Base-by-base conservation (phyloP, 1,284 basidiomycete species). In the Puccinia novopanici region DNA sequence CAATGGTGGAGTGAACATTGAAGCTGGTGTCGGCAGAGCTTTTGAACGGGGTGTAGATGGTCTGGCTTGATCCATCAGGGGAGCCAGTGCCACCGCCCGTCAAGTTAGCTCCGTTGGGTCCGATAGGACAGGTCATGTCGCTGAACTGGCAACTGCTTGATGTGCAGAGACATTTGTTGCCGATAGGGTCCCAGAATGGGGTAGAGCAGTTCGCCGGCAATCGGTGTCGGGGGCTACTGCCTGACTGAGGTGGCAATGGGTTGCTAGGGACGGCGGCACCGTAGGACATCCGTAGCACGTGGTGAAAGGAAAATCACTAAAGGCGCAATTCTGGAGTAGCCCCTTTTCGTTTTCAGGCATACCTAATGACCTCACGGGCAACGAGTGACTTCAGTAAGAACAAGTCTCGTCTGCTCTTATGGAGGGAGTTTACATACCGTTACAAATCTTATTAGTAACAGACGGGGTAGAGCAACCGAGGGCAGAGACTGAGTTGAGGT, bases 151-250 rank as follows among this genome's bases (percentile, higher is more conserved):
- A 92, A 0, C 85, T 86, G 72, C 82, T 83, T 2, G 88, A 88
- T 0, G 86, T 88, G 86, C 91, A 92, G 75, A 91, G 86, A 83
- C 92, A 93, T 71, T 88, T 86, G 83, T 89, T 90, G 34, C 83
- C 87, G 81, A 92, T 88, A 5, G 92, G 91, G 85, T 92, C 91
- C 91, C 90, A 92, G 88, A 91, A 92, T 2, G 91, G 88, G 9
- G 92, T 92, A 12, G 90, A 90, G 86, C 92, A 93, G 87, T 92
- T 92, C 12, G 88, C 82, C 8, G 92, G 89, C 19, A 92, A 74
- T 15, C 82, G 84, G 81, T 83, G 81, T 8, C 84, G 82, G 40
- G 86, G 84, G 17, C 89, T 89, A 55, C 84, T 84, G 5, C 87
- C 85, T 75, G 88, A 85, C 83, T 92, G 91, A 27, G 88, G 83